Conservation (phyloP, 139 green algal genomes). For the Chlamydomonas schloesseri region DNA sequence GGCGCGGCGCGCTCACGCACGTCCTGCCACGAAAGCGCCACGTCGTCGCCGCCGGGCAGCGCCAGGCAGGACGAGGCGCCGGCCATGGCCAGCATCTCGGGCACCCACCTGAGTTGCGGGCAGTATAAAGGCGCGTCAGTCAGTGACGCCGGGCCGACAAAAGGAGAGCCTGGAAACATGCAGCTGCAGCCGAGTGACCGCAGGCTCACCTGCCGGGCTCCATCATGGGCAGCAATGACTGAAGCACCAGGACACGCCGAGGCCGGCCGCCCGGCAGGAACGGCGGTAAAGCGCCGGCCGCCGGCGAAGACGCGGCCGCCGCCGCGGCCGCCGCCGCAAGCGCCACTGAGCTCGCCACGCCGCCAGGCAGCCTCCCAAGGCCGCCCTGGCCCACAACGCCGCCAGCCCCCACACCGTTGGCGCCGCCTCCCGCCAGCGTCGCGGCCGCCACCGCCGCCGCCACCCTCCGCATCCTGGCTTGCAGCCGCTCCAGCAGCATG, state of each 20-base stretch:
- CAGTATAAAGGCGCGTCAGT: not conserved
- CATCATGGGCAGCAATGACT: constrained; percentile 15
- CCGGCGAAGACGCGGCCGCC: not conserved
- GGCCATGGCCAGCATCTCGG: constrained; percentile 72
- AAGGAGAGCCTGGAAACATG: too few relatives aligned
- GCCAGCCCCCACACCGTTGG: too few relatives aligned
- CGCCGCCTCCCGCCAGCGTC: not conserved
- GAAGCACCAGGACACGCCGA: constrained; percentile 41
- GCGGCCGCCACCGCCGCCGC: constrained; percentile 10
- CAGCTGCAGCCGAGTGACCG: too few relatives aligned
- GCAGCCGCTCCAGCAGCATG: constrained; percentile 76
- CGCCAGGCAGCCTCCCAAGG: too few relatives aligned
- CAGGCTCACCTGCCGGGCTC: constrained; percentile 38
- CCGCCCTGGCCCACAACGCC: too few relatives aligned
- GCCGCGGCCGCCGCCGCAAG: too few relatives aligned
- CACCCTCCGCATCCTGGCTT: constrained; percentile 73
- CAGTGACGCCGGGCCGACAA: too few relatives aligned
- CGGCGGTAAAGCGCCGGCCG: too few relatives aligned
- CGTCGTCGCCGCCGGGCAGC: constrained; percentile 56
- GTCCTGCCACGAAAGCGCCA: constrained; percentile 60
- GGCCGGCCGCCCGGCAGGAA: not conserved
- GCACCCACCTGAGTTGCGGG: constrained; percentile 59
- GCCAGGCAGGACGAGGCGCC: constrained; percentile 43
- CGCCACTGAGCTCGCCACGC: too few relatives aligned
- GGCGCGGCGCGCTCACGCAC: constrained; percentile 62